Evolutionary conservation across 2,329 filamentous ascomycete genomes (phyloP).

Genomic region (Fusarium begoniae): DNA sequence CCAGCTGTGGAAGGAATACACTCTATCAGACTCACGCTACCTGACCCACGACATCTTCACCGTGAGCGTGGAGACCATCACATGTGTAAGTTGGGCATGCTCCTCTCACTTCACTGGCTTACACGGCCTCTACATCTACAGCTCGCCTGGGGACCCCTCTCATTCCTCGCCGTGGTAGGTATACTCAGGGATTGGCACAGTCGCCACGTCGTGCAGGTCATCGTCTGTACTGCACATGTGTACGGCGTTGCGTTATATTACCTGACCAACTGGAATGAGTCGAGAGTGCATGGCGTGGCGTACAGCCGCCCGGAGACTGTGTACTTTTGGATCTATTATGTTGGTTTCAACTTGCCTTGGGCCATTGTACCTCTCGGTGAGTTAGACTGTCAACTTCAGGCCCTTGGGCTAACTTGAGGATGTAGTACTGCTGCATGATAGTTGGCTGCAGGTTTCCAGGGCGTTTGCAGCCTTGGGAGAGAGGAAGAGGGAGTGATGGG

Average conservation of each 20-base stretch:
- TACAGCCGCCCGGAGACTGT: conserved; percentile 67
- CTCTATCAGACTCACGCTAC: conserved; percentile 87
- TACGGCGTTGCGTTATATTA: conserved; percentile 73
- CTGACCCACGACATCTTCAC: conserved; percentile 84
- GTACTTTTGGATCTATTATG: conserved; percentile 72
- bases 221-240: conserved; percentile 63
- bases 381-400: conserved; percentile 39
- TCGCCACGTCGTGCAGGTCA: conserved; percentile 61
- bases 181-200: conserved; percentile 55
- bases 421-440: conserved; percentile 47
- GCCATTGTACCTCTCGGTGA: conserved; percentile 63
- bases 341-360: conserved; percentile 70
- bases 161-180: conserved; percentile 57
- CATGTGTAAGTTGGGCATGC: conserved; percentile 64
- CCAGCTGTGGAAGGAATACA: conserved; percentile 94
- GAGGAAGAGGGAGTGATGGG: conserved; percentile 34
- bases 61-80: conserved; percentile 86
- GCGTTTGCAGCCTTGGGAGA: conserved; percentile 43
- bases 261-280: conserved; percentile 63
- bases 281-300: conserved; percentile 53
- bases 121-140: conserved; percentile 36
- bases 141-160: conserved; percentile 69
- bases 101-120: background rate
- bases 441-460: conserved; percentile 40
- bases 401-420: conserved; percentile 19